Evolutionary conservation across 345 rosid species (phyloP).

Genomic region (Brassica incana): DNA sequence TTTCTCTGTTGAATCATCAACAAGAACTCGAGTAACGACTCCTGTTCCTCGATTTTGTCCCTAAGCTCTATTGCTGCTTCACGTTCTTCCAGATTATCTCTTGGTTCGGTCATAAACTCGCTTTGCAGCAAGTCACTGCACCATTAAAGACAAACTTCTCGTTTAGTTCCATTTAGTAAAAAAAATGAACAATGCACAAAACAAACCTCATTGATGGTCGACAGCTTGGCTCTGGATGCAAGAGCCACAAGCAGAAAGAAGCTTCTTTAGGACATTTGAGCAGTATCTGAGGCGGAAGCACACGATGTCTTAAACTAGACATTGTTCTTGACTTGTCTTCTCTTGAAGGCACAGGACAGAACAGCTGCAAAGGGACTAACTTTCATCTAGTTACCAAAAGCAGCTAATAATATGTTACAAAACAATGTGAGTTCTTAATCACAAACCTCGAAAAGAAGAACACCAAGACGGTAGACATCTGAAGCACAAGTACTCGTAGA

Average conservation of each 20-base stretch:
- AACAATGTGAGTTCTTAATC: neutral
- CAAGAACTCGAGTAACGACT: conserved; percentile 86
- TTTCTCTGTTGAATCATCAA: conserved; percentile 67
- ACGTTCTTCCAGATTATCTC: conserved; percentile 72
- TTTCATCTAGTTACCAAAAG: conserved; percentile 36
- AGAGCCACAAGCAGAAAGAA: conserved; percentile 87
- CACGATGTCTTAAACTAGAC: conserved; percentile 92
- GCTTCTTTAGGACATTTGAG: conserved; percentile 91
- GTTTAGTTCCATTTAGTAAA: neutral
- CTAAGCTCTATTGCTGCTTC: conserved; percentile 80
- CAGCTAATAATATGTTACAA: neutral
- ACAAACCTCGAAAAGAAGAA: conserved; percentile 90
- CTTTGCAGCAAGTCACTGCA: conserved; percentile 78
- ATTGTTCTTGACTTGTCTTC: conserved; percentile 82
- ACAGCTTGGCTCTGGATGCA: conserved; percentile 83
- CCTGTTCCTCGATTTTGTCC: conserved; percentile 83
- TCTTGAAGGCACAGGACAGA: conserved; percentile 63
- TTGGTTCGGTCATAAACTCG: conserved; percentile 79
- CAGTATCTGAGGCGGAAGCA: conserved; percentile 91
- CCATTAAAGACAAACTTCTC: neutral
- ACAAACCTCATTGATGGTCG: conserved; percentile 80
- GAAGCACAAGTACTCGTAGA: conserved; percentile 72
- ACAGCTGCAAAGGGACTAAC: conserved; percentile 50
- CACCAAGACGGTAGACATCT: conserved; percentile 82
- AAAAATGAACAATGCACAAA: conserved; percentile 15